These are phyloP conservation scores for Theobroma grandiflorum DNA, from an alignment of 441 rosid species.

Conservation along the genomic window DNA sequence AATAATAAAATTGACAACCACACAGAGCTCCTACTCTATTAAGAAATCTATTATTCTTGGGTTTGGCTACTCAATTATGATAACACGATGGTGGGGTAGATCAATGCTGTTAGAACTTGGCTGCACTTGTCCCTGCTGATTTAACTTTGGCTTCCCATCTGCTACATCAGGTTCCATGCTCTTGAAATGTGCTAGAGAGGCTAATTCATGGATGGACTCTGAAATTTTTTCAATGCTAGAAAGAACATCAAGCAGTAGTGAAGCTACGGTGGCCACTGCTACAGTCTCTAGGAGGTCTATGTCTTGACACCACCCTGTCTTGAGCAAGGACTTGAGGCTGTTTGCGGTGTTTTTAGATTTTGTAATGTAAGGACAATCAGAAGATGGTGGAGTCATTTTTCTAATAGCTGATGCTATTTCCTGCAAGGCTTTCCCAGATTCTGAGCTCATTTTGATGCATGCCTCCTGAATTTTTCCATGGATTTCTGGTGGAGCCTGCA, in stretches of 20 bases:
- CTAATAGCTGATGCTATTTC: constrained; percentile 33
- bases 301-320: constrained; percentile 29
- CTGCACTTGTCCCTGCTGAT: not conserved
- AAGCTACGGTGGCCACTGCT: constrained; percentile 34
- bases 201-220: constrained; percentile 40
- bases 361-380: constrained; percentile 19
- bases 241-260: constrained; percentile 35
- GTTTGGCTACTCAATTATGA: constrained; percentile 25
- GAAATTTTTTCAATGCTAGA: constrained; percentile 38
- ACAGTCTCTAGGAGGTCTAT: constrained; percentile 26
- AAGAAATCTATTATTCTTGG: not conserved
- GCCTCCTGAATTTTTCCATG: constrained; percentile 26
- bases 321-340: constrained; percentile 32
- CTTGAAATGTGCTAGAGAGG: constrained; percentile 40
- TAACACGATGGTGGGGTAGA: constrained; percentile 24
- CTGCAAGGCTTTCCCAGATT: constrained; percentile 34
- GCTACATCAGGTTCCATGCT: constrained; percentile 3
- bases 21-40: not conserved
- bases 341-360: constrained; percentile 28
- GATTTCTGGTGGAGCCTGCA: constrained; percentile 36
- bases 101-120: not conserved
- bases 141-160: constrained; percentile 13
- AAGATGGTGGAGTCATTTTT: constrained; percentile 35
- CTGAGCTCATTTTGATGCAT: constrained; percentile 34
- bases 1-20: not conserved